Evolutionary conservation across 2,329 filamentous ascomycete genomes (phyloP).

Genomic region (Gyromitra esculenta): DNA sequence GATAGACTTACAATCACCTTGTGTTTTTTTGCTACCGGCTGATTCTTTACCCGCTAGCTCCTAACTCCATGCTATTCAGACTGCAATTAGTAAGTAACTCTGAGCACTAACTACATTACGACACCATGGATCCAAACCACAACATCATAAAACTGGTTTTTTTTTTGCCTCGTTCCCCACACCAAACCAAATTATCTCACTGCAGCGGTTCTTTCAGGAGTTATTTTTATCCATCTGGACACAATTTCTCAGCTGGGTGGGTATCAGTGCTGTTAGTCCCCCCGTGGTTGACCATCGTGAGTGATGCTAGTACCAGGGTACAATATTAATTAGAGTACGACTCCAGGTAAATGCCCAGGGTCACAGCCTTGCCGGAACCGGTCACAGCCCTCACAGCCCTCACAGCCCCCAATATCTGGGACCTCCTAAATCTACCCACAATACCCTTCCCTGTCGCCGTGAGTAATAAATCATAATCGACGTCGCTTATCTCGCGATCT

Average conservation of each 20-base stretch:
- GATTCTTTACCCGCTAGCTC: constrained; percentile 17
- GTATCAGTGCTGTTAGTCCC: not conserved
- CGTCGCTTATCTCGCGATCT: constrained; percentile 50
- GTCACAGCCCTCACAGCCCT: not conserved
- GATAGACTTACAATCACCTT: not conserved
- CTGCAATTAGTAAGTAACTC: constrained; percentile 9
- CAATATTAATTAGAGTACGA: not conserved
- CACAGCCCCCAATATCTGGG: constrained; percentile 7
- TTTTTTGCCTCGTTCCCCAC: not conserved
- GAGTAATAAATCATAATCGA: constrained; percentile 23
- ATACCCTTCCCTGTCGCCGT: constrained; percentile 22
- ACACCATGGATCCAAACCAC: too few species aligned
- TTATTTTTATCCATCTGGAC: not conserved
- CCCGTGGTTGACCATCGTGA: not conserved
- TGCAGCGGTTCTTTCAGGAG: not conserved
- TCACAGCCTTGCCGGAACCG: constrained; percentile 11
- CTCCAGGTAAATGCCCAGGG: not conserved
- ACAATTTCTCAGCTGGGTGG: not conserved
- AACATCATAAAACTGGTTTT: too few species aligned
- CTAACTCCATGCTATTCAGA: not conserved
- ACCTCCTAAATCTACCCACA: constrained; percentile 31
- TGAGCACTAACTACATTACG: too few species aligned
- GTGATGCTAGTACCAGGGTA: not conserved
- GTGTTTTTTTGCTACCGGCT: constrained; percentile 10
- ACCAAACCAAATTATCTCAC: not conserved